Conservation (phyloP, 1,284 basidiomycete genomes). For the Microbotryomycetes sp. region DNA sequence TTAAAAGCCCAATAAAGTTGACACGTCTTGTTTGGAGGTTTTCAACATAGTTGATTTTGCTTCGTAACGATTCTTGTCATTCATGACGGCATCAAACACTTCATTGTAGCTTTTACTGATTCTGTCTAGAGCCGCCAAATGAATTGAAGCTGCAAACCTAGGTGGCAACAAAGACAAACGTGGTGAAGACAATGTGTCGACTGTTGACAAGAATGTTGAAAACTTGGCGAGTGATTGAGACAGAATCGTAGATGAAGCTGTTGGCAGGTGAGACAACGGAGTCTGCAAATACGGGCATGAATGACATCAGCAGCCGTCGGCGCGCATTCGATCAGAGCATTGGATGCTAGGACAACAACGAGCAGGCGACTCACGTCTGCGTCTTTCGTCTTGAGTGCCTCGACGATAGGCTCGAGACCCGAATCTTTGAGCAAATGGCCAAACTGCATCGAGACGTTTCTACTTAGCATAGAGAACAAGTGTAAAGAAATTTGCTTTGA, state of each 20-base stretch:
- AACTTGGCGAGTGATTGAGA: conserved; percentile 50
- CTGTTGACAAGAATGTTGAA: conserved; percentile 45
- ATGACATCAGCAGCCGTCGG: too few species aligned
- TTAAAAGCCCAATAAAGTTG: conserved; percentile 43
- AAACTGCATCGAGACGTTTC: conserved; percentile 50
- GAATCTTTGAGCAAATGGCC: conserved; percentile 63
- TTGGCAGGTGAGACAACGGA: conserved; percentile 59
- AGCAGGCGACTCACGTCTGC: conserved; percentile 46
- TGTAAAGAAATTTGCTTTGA: too few species aligned
- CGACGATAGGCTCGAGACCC: conserved; percentile 61
- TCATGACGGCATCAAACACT: conserved; percentile 59
- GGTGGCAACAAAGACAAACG: conserved; percentile 66
- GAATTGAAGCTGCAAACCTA: conserved; percentile 61
- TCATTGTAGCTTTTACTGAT: conserved; percentile 62
- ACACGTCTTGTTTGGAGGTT: conserved; percentile 51
- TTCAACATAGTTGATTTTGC: conserved; percentile 78
- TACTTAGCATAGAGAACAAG: neutral
- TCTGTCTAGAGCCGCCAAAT: conserved; percentile 62
- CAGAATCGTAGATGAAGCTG: conserved; percentile 54
- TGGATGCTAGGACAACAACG: conserved; percentile 37
- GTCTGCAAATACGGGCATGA: conserved; percentile 27
- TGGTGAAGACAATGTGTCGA: conserved; percentile 49
- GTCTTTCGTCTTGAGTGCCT: conserved; percentile 53
- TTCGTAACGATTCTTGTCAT: conserved; percentile 72
- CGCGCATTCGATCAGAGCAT: too few species aligned